Base-by-base conservation (phyloP, 2,329 filamentous ascomycete genomes). In the Cryphonectria naterciae region DNA sequence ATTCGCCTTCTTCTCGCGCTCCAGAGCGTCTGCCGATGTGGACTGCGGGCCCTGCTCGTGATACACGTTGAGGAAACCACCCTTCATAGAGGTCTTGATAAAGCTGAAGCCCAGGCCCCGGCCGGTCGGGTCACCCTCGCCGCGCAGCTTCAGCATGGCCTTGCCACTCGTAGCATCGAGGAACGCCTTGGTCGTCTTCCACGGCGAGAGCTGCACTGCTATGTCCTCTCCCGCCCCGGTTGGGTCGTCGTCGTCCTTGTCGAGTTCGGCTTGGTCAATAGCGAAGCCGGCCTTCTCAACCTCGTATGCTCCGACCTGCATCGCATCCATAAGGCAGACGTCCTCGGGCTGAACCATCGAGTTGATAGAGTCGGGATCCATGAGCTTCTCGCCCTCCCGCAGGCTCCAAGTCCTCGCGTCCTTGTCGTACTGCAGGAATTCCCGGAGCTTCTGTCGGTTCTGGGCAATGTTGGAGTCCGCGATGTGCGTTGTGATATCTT, bases 21-120 rank as follows among this genome's bases (percentile, higher is more conserved):
- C 92, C 73, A 95, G 93, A 77, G 93, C 95, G 79, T 97, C 94
- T 28, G 94, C 94, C 13, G 89, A 90, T 2, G 89, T 91, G 10
- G 89, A 87, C 54, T 88, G 81, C 2, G 89, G 88, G 2, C 89
- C 89, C 71, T 81, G 75, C 68, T 76, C 75, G 70, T 89, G 88
- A 37, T 97, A 88, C 28, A 94, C 92, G 78, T 95, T 93, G 80
- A 98, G 88, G 72, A 90, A 99, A 0, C 96, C 96, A 73, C 96
- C 96, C 81, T 99, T 99, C 96, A 99, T 99, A 0, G 94, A 97
- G 0, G 95, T 98, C 78, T 96, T 94, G 80, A 99, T 95, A 80
- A 99, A 98, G 79, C 93, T 98, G 84, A 98, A 97, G 2, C 93
- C 96, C 72, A 98, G 90, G 1, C 96, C 96, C 76, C 95, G 92